These are phyloP conservation scores for Silene latifolia DNA, from an alignment of 148 eudicot genomes.

Conservation along the genomic window DNA sequence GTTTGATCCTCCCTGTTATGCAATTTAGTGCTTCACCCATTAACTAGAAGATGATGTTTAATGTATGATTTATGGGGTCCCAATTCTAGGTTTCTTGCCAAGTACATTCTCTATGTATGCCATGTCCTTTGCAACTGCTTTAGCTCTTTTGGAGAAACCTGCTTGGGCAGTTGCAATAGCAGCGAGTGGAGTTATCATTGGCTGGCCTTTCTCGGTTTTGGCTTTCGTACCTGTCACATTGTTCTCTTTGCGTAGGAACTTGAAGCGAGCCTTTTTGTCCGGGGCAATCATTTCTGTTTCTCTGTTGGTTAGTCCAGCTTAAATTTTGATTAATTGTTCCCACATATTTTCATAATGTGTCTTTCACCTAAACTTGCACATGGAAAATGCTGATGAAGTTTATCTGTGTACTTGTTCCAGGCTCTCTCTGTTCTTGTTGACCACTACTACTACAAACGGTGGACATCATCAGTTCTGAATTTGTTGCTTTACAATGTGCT, in stretches of 20 bases:
- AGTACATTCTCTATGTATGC: slow-evolving; percentile 98
- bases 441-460: slow-evolving; percentile 63
- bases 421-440: slow-evolving; percentile 72
- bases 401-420: slow-evolving; percentile 34
- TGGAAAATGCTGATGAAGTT: not conserved
- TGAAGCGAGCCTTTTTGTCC: slow-evolving; percentile 59
- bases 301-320: slow-evolving; percentile 52
- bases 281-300: slow-evolving; percentile 58
- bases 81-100: slow-evolving; percentile 75
- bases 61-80: slow-evolving; percentile 13
- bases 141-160: slow-evolving; percentile 71
- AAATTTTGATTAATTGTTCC: not conserved
- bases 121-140: slow-evolving; percentile 86
- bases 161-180: slow-evolving; percentile 77
- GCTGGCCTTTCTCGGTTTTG: slow-evolving; percentile 95
- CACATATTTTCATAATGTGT: not conserved
- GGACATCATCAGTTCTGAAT: slow-evolving; percentile 96
- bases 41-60: not conserved
- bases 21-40: not conserved
- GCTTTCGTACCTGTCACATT: slow-evolving; percentile 88
- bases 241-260: slow-evolving; percentile 60
- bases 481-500: slow-evolving; percentile 75
- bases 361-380: not conserved
- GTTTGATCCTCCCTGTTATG: slow-evolving; percentile 21
- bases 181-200: slow-evolving; percentile 80